Evolutionary conservation across 2,329 filamentous ascomycete genomes (phyloP).

Genomic region (Daldinia eschscholtzii): DNA sequence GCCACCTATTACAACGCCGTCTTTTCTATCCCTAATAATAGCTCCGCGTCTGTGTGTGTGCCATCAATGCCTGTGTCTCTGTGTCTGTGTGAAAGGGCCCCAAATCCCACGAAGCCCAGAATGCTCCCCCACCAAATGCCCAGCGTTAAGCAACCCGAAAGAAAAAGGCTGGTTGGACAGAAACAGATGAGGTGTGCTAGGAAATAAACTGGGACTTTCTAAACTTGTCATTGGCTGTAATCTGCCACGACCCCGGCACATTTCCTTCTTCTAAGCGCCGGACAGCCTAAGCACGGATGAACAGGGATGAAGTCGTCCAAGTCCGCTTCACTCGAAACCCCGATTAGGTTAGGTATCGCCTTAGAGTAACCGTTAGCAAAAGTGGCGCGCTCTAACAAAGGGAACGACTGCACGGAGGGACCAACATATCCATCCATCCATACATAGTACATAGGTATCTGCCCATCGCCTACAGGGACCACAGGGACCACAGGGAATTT

Average conservation of each 20-base stretch:
- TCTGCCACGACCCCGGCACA: constrained; percentile 44
- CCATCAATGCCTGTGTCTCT: background rate
- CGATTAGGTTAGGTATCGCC: constrained; percentile 46
- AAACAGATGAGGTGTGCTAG: constrained; percentile 46
- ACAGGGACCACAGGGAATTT: background rate
- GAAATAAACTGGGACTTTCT: constrained; percentile 43
- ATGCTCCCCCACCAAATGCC: constrained; percentile 45
- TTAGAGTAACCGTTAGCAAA: constrained; percentile 37
- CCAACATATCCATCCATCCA: constrained; percentile 36
- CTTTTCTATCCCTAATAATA: constrained; percentile 51
- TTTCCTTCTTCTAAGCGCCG: constrained; percentile 52
- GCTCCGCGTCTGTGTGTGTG: constrained; percentile 36
- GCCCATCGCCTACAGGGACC: constrained; percentile 30
- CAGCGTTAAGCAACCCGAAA: constrained; percentile 45
- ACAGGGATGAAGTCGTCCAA: constrained; percentile 45
- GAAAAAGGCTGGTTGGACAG: constrained; percentile 51
- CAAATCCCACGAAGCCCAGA: constrained; percentile 41
- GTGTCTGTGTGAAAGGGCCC: constrained; percentile 32
- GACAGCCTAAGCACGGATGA: constrained; percentile 40
- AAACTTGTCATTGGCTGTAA: constrained; percentile 46
- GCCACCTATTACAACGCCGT: constrained; percentile 27
- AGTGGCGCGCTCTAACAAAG: constrained; percentile 37
- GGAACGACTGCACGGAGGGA: constrained; percentile 40
- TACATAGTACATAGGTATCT: background rate
- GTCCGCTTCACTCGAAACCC: constrained; percentile 46